Evolutionary conservation across 768 basidiomycete genomes (phyloP), one percentile per base, ranked within the genome.

Genomic region (Rhodocollybia butyracea): DNA sequence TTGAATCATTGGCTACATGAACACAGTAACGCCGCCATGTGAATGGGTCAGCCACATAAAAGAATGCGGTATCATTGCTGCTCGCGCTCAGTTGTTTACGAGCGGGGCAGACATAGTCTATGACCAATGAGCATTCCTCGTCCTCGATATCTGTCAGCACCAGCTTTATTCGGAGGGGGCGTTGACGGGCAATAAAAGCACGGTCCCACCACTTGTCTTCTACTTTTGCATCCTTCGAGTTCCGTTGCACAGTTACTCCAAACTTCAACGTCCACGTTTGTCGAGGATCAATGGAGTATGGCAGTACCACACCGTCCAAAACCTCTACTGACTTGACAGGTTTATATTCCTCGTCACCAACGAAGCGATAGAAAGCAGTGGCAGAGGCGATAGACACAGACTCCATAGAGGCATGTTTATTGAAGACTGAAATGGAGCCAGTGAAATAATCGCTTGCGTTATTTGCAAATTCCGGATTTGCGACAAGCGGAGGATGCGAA

Each of bases 101-200:
- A 2, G 11, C 29, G 22, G 41, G 53, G 34, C 21, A 46, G 11
- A 76, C 67, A 52, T 76, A 66, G 56, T 76, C 74, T 29, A 72
- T 55, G 11, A 76, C 70, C 11, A 76, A 60, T 6, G 70, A 72
- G 17, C 66, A 66, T 54, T 73, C 65, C 53, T 75, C 73, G 36
- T 69, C 73, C 56, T 74, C 73, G 40, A 75, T 70, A 24, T 72
- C 71, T 43, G 69, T 66, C 5, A 73, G 43, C 19, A 63, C 60
- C 39, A 76, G 52, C 53, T 73, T 75, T 46, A 75, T 54, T 6
- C 74, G 70, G 22, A 76, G 55, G 13, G 74, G 74, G 3, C 67
- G 61, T 32, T 72, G 54, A 15, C 73, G 68, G 1, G 70, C 66
- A 26, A 67, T 43, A 43, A 71, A 70, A 13, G 73, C 65, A 5